A percentile compares a stretch with the other conserved stretches of the same genome.
Conservation (phyloP, 2,329 filamentous ascomycete species). For the Dothidotthia symphoricarpi region DNA sequence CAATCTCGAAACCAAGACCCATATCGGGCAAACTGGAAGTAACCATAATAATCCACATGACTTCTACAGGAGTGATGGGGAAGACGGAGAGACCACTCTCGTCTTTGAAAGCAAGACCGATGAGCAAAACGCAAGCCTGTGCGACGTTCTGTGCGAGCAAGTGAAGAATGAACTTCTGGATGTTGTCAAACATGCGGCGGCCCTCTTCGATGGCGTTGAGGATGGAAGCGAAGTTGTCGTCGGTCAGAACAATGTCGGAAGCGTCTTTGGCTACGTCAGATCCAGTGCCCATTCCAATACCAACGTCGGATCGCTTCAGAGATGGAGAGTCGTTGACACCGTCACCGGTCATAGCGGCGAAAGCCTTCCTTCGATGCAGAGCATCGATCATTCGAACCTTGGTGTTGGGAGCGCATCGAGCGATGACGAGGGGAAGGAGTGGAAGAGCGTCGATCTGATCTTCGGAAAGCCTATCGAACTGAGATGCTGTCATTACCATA, state of each 20-base stretch:
- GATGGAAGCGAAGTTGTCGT: slow-evolving; percentile 49
- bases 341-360: slow-evolving; percentile 47
- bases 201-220: slow-evolving; percentile 49
- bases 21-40: slow-evolving; percentile 39
- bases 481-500: slow-evolving; percentile 37
- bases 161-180: slow-evolving; percentile 44
- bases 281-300: slow-evolving; percentile 49
- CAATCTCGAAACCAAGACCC: slow-evolving; percentile 38
- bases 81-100: slow-evolving; percentile 35
- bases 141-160: slow-evolving; percentile 36
- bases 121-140: slow-evolving; percentile 36
- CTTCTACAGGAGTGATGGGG: slow-evolving; percentile 39
- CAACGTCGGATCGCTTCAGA: slow-evolving; percentile 47
- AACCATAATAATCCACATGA: slow-evolving; percentile 43
- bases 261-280: slow-evolving; percentile 48
- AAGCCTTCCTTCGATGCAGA: slow-evolving; percentile 44
- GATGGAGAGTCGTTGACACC: slow-evolving; percentile 50
- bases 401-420: slow-evolving; percentile 46
- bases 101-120: slow-evolving; percentile 39
- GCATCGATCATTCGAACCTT: slow-evolving; percentile 48
- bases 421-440: slow-evolving; percentile 44
- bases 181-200: slow-evolving; percentile 49
- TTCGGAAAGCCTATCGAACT: slow-evolving; percentile 46
- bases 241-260: slow-evolving; percentile 47
- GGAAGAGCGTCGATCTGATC: slow-evolving; percentile 44